Evolutionary conservation across 768 basidiomycete genomes (phyloP), one percentile per base, ranked within the genome.

Genomic region (Amanita subjunquillea): DNA sequence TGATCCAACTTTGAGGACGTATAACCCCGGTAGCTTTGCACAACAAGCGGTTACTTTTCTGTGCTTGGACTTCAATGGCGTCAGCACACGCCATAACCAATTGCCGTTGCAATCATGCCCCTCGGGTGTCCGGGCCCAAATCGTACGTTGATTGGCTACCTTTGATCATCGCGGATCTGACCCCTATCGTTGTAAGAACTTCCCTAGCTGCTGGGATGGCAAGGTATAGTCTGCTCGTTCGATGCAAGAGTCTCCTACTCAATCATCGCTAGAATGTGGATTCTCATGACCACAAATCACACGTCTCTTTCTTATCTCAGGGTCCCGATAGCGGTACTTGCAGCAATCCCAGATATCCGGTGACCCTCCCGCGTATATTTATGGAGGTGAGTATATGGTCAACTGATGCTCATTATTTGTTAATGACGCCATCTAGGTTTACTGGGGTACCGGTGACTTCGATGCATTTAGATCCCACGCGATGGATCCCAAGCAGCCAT

Each of bases 131-230:
- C 74, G 77, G 45, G 68, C 76, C 50, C 75, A 79, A 57, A 67
- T 79, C 46, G 76, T 76, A 58, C 45, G 72, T 67, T 2, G 41
- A 10, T 7, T 15, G 5, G 13, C 15, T 47, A 13, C 12, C n/a
- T 17, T 37, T 23, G 20, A 10, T n/a, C 9, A 39, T 20, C n/a
- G n/a, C n/a, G 15, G 15, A 27, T 40, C 36, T 38, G 48, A 29
- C 15, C 12, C n/a, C 6, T 15, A 8, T 50, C 27, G 36, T 8
- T 40, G 41, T 46, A 48, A 78, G 74, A 77, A 76, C 57, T 75
- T 77, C 65, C 74, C 71, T 6, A 77, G 72, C 54, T 79, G 77
- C 60, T 79, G 77, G 77, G 73, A 79, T 58, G 77, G 77, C 55
- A 71, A 73, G 71, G 75, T 75, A 49, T 34, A 57, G 48, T 41